Percentiles rank a stretch among this genome's conserved stretches.
These are phyloP conservation scores for Apostasia ramifera DNA, from an alignment of 106 monocot species.

Conservation along the genomic window DNA sequence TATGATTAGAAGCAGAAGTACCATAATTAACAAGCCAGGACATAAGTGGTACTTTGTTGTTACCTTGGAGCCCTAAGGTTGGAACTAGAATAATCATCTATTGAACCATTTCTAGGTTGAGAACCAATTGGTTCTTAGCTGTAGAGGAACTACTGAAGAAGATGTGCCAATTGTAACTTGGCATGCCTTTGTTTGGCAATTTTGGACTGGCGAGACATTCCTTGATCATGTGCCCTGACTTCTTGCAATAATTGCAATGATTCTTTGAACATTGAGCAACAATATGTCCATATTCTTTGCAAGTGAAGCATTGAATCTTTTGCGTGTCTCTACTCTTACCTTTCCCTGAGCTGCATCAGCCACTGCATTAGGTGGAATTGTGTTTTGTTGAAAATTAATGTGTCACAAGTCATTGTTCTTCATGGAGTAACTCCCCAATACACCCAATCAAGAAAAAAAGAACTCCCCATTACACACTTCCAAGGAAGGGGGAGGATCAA, in stretches of 20 bases:
- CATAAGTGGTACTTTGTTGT: neutral
- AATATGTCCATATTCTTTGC: constrained; percentile 12
- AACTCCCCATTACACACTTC: neutral
- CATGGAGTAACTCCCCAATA: neutral
- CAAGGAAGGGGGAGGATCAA: neutral
- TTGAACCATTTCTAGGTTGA: constrained; percentile 1
- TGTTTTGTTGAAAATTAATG: neutral
- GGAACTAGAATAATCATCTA: no score
- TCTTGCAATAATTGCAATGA: constrained; percentile 9
- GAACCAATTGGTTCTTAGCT: neutral
- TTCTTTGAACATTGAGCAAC: neutral
- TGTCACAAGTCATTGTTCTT: neutral
- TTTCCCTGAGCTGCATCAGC: neutral
- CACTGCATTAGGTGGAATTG: neutral
- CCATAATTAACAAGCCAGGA: no score
- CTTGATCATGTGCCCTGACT: neutral
- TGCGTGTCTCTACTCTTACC: neutral
- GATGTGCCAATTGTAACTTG: neutral
- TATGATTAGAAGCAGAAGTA: neutral
- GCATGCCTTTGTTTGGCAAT: neutral
- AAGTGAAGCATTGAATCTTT: constrained; percentile 1
- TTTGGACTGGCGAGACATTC: constrained; percentile 3
- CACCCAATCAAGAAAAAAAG: neutral
- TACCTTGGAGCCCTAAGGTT: neutral
- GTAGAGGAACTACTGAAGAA: neutral